Base-by-base conservation (phyloP, 768 basidiomycete genomes). In the Amanita inopinata region DNA sequence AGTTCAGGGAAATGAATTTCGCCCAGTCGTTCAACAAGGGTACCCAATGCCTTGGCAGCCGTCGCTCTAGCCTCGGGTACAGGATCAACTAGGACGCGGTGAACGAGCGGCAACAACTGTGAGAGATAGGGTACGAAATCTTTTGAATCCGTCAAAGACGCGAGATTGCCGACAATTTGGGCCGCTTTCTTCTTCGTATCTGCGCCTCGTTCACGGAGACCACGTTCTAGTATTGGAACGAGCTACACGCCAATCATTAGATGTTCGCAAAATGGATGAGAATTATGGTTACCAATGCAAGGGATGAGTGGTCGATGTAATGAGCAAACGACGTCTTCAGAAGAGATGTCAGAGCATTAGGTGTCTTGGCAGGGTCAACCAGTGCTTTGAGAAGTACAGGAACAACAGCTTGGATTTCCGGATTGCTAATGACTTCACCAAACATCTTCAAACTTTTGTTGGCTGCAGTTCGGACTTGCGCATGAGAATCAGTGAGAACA, bases 41-140 rank as follows among this genome's bases (percentile, higher is more conserved):
- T 89, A 6, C 96, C 94, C 10, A 99, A 71, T 0, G 94, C 84
- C 64, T 98, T 98, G 8, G 94, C 93, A 5, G 96, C 96, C 0
- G 94, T 97, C 1, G 92, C 93, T 43, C 96, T 78, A 4, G 96
- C 94, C 61, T 98, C 96, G 2, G 96, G 96, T 1, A 98, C 96
- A 19, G 96, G 96, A 52, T 99, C 96, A 31, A 93, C 83, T 6
- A 99, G 76, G 11, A 98, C 94, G 14, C 78, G 64, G 53, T 96
- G 92, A 0, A 99, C 86, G 60, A 96, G 69, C 0, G 96, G 96
- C 28, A 98, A 65, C 14, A 98, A 74, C 27, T 80, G 76, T 18
- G 79, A 73, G n/a, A 99, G 73, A 58, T 99, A 97, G 0, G 96
- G 93, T 10, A 94, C 81, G 53, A 98, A 91, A 58, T 98, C 96